phyloP scores from a whole-genome alignment of 2,329 filamentous ascomycete species.

The Nothomitra cinnamomea region DNA sequence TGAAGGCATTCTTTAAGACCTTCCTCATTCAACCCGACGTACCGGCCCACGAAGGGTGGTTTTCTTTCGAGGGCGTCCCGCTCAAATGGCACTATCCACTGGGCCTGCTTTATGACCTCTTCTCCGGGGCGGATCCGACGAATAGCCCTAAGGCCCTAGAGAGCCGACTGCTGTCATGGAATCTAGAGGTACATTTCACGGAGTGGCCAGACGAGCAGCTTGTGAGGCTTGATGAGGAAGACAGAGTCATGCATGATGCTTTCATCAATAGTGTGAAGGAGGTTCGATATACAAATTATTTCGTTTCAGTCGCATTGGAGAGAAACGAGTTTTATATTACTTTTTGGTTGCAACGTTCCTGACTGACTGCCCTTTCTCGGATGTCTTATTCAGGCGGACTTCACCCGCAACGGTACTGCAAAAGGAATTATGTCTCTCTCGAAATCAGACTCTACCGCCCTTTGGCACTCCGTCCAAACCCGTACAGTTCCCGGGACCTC shows the following conservation, averaged over 20 bases:
- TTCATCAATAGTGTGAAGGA: slow-evolving; percentile 50
- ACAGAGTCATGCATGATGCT: slow-evolving; percentile 22
- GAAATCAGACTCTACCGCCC: slow-evolving; percentile 62
- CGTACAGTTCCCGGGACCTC: slow-evolving; percentile 28
- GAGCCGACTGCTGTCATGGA: slow-evolving; percentile 36
- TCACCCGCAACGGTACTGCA: slow-evolving; percentile 70
- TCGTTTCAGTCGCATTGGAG: no score
- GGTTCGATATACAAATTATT: slow-evolving; percentile 20
- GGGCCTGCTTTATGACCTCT: slow-evolving; percentile 52
- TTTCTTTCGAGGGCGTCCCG: slow-evolving; percentile 50
- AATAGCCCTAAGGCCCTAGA: slow-evolving; percentile 19
- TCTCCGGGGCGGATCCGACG: slow-evolving; percentile 38
- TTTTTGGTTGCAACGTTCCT: no score
- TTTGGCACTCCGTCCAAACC: slow-evolving; percentile 68
- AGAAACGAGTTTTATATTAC: no score
- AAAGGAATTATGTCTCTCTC: slow-evolving; percentile 81
- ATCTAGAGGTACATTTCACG: slow-evolving; percentile 42
- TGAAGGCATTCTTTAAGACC: slow-evolving; percentile 44
- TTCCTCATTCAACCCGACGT: slow-evolving; percentile 38
- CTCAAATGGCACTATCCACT: slow-evolving; percentile 58
- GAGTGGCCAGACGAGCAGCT: slow-evolving; percentile 41
- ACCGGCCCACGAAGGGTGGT: slow-evolving; percentile 36
- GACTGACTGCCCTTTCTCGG: no score
- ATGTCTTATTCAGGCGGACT: slow-evolving; percentile 51
- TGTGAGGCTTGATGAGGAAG: slow-evolving; percentile 35